Conservation (phyloP, 495 filamentous ascomycete genomes). For the Penicillium daleae region DNA sequence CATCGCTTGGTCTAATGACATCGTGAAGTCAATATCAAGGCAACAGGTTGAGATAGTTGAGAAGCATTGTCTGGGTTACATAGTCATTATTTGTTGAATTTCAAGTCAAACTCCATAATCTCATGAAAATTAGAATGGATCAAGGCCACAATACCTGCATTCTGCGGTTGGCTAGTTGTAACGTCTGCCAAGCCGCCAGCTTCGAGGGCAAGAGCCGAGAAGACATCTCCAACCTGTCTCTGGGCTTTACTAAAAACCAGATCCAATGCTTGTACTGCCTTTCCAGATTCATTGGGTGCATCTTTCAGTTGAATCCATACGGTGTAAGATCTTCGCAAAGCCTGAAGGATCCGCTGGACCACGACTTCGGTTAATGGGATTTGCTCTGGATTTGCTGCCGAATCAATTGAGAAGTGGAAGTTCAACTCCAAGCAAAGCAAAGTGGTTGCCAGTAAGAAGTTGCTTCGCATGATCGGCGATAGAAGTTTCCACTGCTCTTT, state of each 20-base stretch:
- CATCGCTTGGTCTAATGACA: background rate
- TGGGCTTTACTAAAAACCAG: slow-evolving; percentile 71
- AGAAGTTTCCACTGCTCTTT: slow-evolving; percentile 37
- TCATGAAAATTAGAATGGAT: background rate
- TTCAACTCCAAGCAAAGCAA: slow-evolving; percentile 43
- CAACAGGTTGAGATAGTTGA: background rate
- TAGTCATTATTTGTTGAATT: background rate
- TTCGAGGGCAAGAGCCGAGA: background rate
- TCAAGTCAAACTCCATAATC: background rate
- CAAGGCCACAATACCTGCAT: background rate
- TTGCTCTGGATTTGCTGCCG: slow-evolving; percentile 7
- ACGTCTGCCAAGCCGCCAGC: background rate
- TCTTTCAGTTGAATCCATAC: slow-evolving; percentile 71
- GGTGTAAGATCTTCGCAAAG: slow-evolving; percentile 61
- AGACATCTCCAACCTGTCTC: background rate
- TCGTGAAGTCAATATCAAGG: background rate
- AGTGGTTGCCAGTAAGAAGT: slow-evolving; percentile 42
- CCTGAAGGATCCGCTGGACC: slow-evolving; percentile 63
- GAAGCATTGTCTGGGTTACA: background rate
- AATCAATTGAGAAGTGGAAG: slow-evolving; percentile 9
- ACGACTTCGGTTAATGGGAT: slow-evolving; percentile 43
- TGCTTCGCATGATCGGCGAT: slow-evolving; percentile 35
- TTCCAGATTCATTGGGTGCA: slow-evolving; percentile 70
- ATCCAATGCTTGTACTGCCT: slow-evolving; percentile 65
- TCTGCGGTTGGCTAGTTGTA: background rate